phyloP scores from a whole-genome alignment of 75 land plant genomes.

The Picea glauca region DNA sequence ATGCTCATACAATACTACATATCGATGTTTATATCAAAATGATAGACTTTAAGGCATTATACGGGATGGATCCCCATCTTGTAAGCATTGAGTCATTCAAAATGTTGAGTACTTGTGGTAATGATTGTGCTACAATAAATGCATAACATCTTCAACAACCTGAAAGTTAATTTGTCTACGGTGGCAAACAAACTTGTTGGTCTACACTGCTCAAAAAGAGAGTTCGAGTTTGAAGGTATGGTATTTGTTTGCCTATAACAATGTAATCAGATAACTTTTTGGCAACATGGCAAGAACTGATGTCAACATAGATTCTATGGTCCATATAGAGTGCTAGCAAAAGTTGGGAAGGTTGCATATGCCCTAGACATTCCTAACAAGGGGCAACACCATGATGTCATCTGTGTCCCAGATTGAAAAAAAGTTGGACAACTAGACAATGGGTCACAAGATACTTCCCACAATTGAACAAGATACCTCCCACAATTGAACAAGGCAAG shows the following conservation, averaged over 20 bases:
- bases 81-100: not conserved
- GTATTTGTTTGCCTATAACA: not conserved
- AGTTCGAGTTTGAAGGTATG: not conserved
- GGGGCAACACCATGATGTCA: not conserved
- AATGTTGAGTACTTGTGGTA: not conserved
- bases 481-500: not conserved
- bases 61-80: not conserved
- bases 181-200: not conserved
- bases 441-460: too few species aligned
- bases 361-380: not conserved
- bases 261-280: not conserved
- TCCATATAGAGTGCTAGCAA: not conserved
- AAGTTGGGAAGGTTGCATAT: not conserved
- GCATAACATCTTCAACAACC: not conserved
- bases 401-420: not conserved
- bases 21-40: not conserved
- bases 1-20: conserved; percentile 7
- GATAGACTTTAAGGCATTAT: conserved; percentile 6
- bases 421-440: not conserved
- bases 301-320: not conserved
- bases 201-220: not conserved
- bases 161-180: not conserved
- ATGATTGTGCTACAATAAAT: not conserved
- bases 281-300: not conserved
- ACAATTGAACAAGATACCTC: too few species aligned